Conservation (phyloP, 345 rosid species). For the Barbarea vulgaris region DNA sequence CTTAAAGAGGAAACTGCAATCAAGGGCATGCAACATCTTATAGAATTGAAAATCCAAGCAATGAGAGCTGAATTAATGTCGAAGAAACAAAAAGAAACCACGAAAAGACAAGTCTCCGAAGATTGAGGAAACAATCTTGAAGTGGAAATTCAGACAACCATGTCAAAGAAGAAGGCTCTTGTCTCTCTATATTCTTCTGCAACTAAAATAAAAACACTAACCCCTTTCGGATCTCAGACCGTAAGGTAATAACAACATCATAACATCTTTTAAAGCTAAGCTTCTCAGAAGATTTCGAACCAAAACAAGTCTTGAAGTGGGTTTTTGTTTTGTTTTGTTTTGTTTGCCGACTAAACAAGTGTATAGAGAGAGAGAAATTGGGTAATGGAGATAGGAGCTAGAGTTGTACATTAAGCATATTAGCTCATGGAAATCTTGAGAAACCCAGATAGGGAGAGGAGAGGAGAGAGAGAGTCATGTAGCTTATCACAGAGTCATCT, state of each 20-base stretch:
- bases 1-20: constrained; percentile 10
- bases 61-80: constrained; percentile 22
- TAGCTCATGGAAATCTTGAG: constrained; percentile 43
- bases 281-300: constrained; percentile 6
- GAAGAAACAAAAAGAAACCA: constrained; percentile 9
- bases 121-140: constrained; percentile 33
- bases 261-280: constrained; percentile 13
- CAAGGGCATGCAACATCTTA: constrained; percentile 33
- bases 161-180: constrained; percentile 19
- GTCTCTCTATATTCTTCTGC: constrained; percentile 29
- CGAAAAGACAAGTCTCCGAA: constrained; percentile 32
- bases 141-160: constrained; percentile 32
- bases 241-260: constrained; percentile 20
- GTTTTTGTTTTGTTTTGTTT: background rate
- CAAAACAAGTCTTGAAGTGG: background rate
- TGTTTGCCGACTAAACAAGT: constrained; percentile 31
- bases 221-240: constrained; percentile 32
- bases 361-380: constrained; percentile 18
- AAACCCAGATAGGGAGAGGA: constrained; percentile 29
- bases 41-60: constrained; percentile 1
- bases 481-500: constrained; percentile 34
- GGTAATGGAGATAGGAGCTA: constrained; percentile 52
- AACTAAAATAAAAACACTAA: constrained; percentile 19
- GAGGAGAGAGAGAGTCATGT: constrained; percentile 35
- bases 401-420: constrained; percentile 32